Conservation (phyloP, 139 green algal species). For the Asterochloris erici region DNA sequence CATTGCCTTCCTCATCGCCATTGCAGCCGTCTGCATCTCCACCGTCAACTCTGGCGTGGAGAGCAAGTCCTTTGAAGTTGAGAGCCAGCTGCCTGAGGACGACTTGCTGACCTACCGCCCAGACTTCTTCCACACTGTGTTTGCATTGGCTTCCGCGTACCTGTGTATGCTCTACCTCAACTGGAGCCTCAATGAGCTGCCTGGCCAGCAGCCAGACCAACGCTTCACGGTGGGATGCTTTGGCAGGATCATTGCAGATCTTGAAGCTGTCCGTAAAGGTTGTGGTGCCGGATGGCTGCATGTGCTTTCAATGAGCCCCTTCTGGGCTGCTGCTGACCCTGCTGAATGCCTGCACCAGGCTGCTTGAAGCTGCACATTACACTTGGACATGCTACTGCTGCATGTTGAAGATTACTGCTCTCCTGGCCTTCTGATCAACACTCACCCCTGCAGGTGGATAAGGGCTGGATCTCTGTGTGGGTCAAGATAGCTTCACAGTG, state of each 20-base stretch:
- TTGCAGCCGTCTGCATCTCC: slow-evolving; percentile 13
- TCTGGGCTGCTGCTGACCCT: no score
- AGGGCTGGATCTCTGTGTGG: slow-evolving; percentile 62
- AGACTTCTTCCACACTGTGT: slow-evolving; percentile 79
- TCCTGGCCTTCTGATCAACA: no score
- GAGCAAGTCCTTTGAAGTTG: slow-evolving; percentile 27
- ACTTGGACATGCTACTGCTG: no score
- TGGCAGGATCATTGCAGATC: no score
- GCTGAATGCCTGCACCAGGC: no score
- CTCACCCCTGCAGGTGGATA: slow-evolving; percentile 32
- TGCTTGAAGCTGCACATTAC: no score
- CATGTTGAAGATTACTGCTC: no score
- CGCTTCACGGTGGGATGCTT: no score
- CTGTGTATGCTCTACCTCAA: slow-evolving; percentile 71
- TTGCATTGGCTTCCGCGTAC: slow-evolving; percentile 61
- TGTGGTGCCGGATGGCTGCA: no score
- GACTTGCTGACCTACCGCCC: slow-evolving; percentile 60
- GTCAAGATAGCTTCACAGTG: slow-evolving; percentile 78
- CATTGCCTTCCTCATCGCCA: slow-evolving; percentile 36
- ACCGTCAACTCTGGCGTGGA: slow-evolving; percentile 28
- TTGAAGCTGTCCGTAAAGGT: no score
- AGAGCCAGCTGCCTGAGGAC: background rate
- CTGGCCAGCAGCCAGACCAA: slow-evolving; percentile 4
- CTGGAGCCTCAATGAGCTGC: slow-evolving; percentile 44
- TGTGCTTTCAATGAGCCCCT: no score